Percentiles rank a stretch among this genome's conserved stretches.
Conservation (phyloP, 163 green algal species). For the Scenedesmus sp. region DNA sequence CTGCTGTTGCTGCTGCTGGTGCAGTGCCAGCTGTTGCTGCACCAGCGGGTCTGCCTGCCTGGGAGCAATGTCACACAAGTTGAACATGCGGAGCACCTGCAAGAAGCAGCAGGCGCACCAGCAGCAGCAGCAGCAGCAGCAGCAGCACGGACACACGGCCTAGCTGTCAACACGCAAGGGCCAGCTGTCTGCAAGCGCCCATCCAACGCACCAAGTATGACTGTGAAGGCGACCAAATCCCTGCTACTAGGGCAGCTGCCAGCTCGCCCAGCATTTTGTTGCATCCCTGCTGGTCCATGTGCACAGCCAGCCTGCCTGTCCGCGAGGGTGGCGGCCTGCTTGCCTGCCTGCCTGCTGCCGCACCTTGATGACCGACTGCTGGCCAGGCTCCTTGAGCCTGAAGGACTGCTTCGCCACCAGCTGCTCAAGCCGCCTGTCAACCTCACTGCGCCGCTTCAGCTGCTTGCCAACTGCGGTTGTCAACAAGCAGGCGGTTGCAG, state of each 20-base stretch:
- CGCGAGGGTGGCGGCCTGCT: too few relatives aligned
- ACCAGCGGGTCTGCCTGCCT: slow-evolving; percentile 20
- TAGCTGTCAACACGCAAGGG: too few relatives aligned
- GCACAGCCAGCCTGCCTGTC: not conserved
- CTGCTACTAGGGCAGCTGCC: not conserved
- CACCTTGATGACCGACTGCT: slow-evolving; percentile 71
- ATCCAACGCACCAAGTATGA: not conserved
- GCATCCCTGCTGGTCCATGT: not conserved
- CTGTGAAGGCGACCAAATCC: not conserved
- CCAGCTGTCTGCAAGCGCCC: not conserved
- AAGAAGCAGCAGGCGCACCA: too few relatives aligned
- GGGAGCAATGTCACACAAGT: slow-evolving; percentile 90
- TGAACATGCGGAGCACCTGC: slow-evolving; percentile 90
- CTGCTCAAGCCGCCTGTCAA: slow-evolving; percentile 83
- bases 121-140: slow-evolving; percentile 2
- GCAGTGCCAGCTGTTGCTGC: slow-evolving; percentile 34
- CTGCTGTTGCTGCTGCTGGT: slow-evolving; percentile 13
- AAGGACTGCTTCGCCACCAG: slow-evolving; percentile 70
- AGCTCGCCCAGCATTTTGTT: not conserved
- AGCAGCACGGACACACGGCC: too few relatives aligned
- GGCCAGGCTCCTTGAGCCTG: slow-evolving; percentile 69
- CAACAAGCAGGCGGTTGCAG: not conserved
- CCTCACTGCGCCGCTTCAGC: slow-evolving; percentile 67
- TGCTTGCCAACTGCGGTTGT: slow-evolving; percentile 26
- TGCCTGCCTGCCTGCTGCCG: not conserved